phyloP scores from a whole-genome alignment of 2,329 filamentous ascomycete species.

The Epichloe brachyelytri region DNA sequence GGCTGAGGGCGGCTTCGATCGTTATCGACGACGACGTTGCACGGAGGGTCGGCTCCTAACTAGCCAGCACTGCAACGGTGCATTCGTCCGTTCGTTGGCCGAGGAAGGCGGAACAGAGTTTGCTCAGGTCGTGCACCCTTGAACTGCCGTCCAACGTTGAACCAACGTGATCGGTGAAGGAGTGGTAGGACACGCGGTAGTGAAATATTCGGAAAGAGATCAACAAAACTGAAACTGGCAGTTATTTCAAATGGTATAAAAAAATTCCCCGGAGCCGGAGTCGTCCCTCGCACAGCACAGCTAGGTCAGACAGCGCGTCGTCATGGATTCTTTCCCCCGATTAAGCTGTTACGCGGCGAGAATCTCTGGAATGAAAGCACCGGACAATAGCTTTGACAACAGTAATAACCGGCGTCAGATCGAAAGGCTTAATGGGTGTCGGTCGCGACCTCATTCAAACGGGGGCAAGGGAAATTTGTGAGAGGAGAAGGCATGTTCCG shows the following conservation, averaged over 20 bases:
- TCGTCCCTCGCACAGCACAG: too few relatives aligned
- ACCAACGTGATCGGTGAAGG: background rate
- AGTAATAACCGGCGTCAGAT: background rate
- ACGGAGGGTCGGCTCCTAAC: too few relatives aligned
- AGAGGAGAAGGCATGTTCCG: background rate
- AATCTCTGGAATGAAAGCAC: slow-evolving; percentile 1
- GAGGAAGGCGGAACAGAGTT: background rate
- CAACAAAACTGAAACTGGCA: background rate
- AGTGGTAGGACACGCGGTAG: background rate
- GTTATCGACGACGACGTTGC: background rate
- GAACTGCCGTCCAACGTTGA: background rate
- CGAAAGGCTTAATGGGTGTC: background rate
- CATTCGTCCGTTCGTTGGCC: background rate
- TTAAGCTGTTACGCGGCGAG: background rate
- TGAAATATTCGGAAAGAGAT: background rate
- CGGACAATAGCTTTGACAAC: background rate
- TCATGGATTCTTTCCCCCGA: background rate
- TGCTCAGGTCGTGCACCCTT: background rate
- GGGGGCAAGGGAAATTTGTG: background rate
- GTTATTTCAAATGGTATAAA: background rate
- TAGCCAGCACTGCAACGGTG: too few relatives aligned
- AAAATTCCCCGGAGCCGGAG: background rate
- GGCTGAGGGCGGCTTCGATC: background rate
- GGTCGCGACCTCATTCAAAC: background rate
- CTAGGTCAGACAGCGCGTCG: background rate